Conservation (phyloP, 2,329 filamentous ascomycete genomes). For the Claviceps citrina region DNA sequence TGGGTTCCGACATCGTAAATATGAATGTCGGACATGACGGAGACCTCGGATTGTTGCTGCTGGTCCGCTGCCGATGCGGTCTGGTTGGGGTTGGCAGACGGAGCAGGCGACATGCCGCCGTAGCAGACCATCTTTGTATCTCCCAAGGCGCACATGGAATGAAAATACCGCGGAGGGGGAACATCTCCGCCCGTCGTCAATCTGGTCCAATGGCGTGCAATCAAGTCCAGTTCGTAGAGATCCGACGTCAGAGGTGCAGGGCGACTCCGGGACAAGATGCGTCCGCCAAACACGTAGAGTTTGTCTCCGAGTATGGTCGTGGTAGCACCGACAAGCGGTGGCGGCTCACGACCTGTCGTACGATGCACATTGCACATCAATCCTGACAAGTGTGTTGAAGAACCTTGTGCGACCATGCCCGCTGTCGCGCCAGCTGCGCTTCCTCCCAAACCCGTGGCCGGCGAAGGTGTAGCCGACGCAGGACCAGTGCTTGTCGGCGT, state of each 20-base stretch:
- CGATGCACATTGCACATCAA: conserved; percentile 60
- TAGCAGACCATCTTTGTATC: conserved; percentile 97
- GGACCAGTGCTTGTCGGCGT: conserved; percentile 39
- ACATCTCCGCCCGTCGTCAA: conserved; percentile 71
- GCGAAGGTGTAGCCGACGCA: conserved; percentile 41
- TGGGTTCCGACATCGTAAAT: conserved; percentile 76
- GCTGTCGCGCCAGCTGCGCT: conserved; percentile 9
- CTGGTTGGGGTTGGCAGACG: conserved; percentile 28
- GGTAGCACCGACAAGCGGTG: conserved; percentile 82
- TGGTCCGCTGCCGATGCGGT: conserved; percentile 21
- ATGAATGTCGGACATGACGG: conserved; percentile 96
- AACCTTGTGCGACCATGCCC: conserved; percentile 30
- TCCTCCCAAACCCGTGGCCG: conserved; percentile 27
- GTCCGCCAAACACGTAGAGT: conserved; percentile 88
- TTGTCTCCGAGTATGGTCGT: conserved; percentile 93
- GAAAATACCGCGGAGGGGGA: conserved; percentile 86
- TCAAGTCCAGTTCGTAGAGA: conserved; percentile 83
- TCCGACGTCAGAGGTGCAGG: conserved; percentile 73
- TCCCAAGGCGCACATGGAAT: conserved; percentile 84
- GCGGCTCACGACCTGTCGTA: conserved; percentile 83
- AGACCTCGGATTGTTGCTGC: conserved; percentile 60
- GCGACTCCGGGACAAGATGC: conserved; percentile 68
- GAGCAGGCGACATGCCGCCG: conserved; percentile 83
- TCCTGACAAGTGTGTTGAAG: conserved; percentile 45
- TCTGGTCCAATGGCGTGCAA: conserved; percentile 85